phyloP scores from a whole-genome alignment of 1,284 basidiomycete genomes.

The Cutaneotrichosporon cyanovorans region DNA sequence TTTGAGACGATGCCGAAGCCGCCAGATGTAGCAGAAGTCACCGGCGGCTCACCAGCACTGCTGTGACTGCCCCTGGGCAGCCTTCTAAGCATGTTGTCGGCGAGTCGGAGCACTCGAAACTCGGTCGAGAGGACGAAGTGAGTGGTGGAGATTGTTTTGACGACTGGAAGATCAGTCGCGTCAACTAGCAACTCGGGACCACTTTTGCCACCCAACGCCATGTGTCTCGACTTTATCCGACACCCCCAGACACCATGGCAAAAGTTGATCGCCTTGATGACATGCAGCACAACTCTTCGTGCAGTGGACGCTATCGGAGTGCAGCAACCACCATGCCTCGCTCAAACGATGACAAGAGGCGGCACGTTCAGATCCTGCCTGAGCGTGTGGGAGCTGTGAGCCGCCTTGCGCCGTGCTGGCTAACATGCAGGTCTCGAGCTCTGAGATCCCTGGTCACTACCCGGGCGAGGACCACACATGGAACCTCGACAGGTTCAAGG shows the following conservation, averaged over 20 bases:
- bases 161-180: slow-evolving; percentile 15
- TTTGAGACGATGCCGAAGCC: slow-evolving; percentile 48
- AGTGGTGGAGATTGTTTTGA: not conserved
- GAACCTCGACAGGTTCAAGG: slow-evolving; percentile 65
- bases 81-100: slow-evolving; percentile 28
- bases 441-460: slow-evolving; percentile 45
- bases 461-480: slow-evolving; percentile 76
- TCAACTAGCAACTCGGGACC: slow-evolving; percentile 21
- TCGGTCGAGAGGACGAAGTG: not conserved
- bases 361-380: slow-evolving; percentile 57
- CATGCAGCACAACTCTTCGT: not conserved
- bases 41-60: slow-evolving; percentile 23
- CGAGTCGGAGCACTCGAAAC: no score
- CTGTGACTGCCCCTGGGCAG: slow-evolving; percentile 14
- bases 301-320: not conserved
- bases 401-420: not conserved
- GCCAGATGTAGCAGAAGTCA: slow-evolving; percentile 37
- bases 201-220: slow-evolving; percentile 10
- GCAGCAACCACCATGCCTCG: slow-evolving; percentile 15
- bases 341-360: slow-evolving; percentile 36
- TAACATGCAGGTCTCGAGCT: slow-evolving; percentile 12
- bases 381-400: slow-evolving; percentile 60
- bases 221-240: not conserved
- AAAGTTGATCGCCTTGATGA: slow-evolving; percentile 6
- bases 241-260: slow-evolving; percentile 1